phyloP scores from a whole-genome alignment of 306 rosid genomes.

The Myrica gale region DNA sequence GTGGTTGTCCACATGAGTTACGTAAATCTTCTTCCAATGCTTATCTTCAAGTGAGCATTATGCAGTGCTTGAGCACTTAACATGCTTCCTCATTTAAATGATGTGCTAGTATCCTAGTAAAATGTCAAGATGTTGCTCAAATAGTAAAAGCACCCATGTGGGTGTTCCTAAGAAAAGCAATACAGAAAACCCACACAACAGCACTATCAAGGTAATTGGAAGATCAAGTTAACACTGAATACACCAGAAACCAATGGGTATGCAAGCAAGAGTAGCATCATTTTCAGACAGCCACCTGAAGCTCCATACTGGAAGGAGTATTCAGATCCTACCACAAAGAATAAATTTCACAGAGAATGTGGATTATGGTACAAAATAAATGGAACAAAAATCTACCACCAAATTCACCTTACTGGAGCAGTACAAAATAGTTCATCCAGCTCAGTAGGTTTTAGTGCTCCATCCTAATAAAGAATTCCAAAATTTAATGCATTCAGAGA shows the following conservation, averaged over 20 bases:
- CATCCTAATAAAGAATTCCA: constrained; percentile 57
- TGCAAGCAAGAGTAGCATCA: neutral
- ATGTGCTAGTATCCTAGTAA: neutral
- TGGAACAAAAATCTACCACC: neutral
- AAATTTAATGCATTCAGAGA: constrained; percentile 33
- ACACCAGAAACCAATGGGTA: neutral
- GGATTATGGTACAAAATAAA: neutral
- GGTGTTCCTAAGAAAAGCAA: neutral
- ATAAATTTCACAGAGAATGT: neutral
- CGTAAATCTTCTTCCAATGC: too few species aligned
- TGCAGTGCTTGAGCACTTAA: too few species aligned
- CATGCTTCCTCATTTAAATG: neutral
- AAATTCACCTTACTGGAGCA: constrained; percentile 82
- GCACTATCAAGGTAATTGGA: neutral
- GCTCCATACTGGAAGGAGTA: neutral
- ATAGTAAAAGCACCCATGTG: neutral
- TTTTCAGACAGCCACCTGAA: neutral
- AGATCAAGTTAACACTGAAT: neutral
- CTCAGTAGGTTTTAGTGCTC: constrained; percentile 70
- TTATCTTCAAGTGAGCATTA: too few species aligned
- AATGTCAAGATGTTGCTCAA: neutral
- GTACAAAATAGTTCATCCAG: constrained; percentile 74
- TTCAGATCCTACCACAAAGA: neutral
- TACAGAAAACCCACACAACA: neutral
- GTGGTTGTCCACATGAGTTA: too few species aligned